These are phyloP conservation scores for Mallotus nudiflorus DNA, from an alignment of 345 rosid species.

Conservation along the genomic window DNA sequence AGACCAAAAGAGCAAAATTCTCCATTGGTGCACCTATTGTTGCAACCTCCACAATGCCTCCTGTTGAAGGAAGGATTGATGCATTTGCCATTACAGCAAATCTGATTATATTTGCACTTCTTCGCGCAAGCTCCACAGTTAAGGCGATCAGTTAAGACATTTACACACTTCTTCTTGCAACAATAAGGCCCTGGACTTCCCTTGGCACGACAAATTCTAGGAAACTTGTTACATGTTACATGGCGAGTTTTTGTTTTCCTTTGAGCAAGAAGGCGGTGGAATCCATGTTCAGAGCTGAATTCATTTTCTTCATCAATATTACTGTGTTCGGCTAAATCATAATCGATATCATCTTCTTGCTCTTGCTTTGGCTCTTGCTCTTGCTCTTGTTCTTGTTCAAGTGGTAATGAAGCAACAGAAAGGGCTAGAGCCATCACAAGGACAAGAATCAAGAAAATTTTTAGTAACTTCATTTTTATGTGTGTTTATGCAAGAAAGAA, in stretches of 20 bases:
- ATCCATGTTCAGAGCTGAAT: neutral
- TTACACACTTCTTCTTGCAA: conserved; percentile 39
- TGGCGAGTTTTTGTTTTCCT: neutral
- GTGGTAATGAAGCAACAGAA: neutral
- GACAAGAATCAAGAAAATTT: no score
- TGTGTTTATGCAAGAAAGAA: no score
- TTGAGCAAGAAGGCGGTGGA: neutral
- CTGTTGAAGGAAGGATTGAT: conserved; percentile 32
- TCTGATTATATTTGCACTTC: conserved; percentile 43
- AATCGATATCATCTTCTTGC: neutral
- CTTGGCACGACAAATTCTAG: neutral
- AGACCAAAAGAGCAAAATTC: conserved; percentile 35
- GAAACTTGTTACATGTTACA: neutral
- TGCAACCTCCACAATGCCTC: conserved; percentile 40
- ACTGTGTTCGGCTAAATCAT: neutral
- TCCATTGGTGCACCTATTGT: conserved; percentile 31
- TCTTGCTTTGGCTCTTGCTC: neutral
- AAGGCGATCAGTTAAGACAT: conserved; percentile 18
- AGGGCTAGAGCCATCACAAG: neutral
- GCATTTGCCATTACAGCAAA: conserved; percentile 45
- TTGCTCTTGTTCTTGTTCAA: neutral
- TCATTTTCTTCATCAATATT: neutral
- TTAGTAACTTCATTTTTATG: no score
- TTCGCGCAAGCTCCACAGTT: conserved; percentile 47
- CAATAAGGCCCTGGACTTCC: conserved; percentile 20